Evolutionary conservation across 345 rosid species (phyloP), one percentile per base, ranked within the genome.

Genomic region (Lepidium sativum): DNA sequence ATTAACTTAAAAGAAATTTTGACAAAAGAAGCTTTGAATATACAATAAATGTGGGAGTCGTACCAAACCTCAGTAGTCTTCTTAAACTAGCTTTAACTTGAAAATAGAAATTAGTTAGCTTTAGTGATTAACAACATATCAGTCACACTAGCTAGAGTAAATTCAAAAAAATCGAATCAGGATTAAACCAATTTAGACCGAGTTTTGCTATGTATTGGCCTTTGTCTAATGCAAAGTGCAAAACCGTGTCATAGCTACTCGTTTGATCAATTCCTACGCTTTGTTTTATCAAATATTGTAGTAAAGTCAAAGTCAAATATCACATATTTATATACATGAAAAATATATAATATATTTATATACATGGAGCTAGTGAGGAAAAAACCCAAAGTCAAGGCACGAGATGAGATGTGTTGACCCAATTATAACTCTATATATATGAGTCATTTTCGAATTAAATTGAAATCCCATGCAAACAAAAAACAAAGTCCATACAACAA

Each of bases 191-290:
- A 27, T 5, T 27, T 5, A 27, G 1, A 27, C 7, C 1, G 4
- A 7, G 31, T 27, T 6, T 27, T 3, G 31, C 1, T 27, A 27
- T 27, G 5, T 27, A 1, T 27, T 27, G 32, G 72, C 42, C 57
- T 6, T 69, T 50, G 44, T 69, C 14, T 40, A 60, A 39, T 59
- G 29, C 43, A 70, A 68, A 53, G 9, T 16, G 40, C 27, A 54
- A 60, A 27, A 61, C 68, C 74, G 74, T 53, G 74, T 70, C 8
- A 16, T 16, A 43, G 49, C 25, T 8, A 61, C 68, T 61, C 68
- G 74, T 70, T 62, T 62, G 74, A 61, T 62, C 63, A 44, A 53
- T 43, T 70, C 68, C 49, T 61, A 53, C 49, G 68, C 42, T 12
- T 39, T 29, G 1, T 17, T 9, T 42, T 21, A 52, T 67, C 45